Base-by-base conservation (phyloP, 257 asterid genomes). In the Euphrasia confusa region DNA sequence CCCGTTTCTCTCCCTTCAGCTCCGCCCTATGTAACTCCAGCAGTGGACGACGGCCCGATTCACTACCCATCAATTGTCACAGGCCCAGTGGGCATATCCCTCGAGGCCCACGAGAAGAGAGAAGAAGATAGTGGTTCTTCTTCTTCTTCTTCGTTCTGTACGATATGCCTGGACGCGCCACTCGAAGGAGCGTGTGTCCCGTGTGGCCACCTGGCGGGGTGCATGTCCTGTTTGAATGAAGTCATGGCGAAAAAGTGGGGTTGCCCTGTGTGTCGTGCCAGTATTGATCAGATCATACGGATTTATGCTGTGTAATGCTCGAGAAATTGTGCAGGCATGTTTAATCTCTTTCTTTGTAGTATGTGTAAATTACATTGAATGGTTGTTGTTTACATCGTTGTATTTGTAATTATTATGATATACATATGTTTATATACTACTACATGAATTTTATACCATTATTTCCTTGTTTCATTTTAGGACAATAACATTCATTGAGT, bases 171-270 rank as follows among this genome's bases (percentile, higher is more conserved):
- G 60, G 96, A 90, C 61, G 85, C 89, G 40, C 85, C 95, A 0
- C 71, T 82, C 2, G 95, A 87, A 80, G 98, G 94, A 66, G 98
- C 95, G 66, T 90, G 98, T 55, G 61, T 90, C 47, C 98, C 98
- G 0, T 90, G 98, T 64, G 98, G 98, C 6, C 98, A 90, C 77
- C 79, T 90, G 95, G 96, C 86, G 4, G 98, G 98, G 45, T 87
- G 98, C 84, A 83, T 87, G 96, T 66, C 84, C 6, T 90, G 98
- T 75, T 75, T 90, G 79, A 82, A 70, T 33, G 98, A 87, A 58
- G 74, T 87, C 54, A 79, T 79, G 69, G 88, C 70, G 14, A 85
- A 90, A 71, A 80, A 82, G 35, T 87, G 89, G 89, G 98, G 96
- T 17, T 90, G 98, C 86, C 98, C 98, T 2, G 88, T 90, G 2